phyloP scores from a whole-genome alignment of 257 asterid species.

The Fraxinus anomala region DNA sequence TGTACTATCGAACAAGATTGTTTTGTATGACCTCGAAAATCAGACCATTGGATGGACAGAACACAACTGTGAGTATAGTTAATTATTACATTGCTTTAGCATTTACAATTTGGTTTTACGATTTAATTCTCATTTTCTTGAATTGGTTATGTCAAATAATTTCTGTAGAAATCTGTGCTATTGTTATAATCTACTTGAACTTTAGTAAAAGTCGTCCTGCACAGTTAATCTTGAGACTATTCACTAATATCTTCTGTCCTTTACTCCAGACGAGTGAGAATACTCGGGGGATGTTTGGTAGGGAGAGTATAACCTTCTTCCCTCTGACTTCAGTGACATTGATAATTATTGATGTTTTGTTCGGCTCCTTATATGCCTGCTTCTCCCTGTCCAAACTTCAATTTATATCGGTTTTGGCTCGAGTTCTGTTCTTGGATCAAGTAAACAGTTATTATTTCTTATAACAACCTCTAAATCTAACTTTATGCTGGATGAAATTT shows the following conservation, averaged over 20 bases:
- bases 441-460: not conserved
- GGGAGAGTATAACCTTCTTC: not conserved
- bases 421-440: not conserved
- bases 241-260: too few relatives aligned
- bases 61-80: conserved; percentile 63
- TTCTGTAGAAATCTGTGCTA: not conserved
- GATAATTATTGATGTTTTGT: too few relatives aligned
- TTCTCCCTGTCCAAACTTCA: not conserved
- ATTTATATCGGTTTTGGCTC: not conserved
- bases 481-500: not conserved
- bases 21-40: conserved; percentile 76
- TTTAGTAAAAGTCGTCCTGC: too few relatives aligned
- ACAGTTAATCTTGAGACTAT: too few relatives aligned
- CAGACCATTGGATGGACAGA: conserved; percentile 78
- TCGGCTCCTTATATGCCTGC: not conserved
- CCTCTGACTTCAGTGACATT: not conserved
- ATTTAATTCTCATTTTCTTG: conserved; percentile 1
- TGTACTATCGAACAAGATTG: conserved; percentile 64
- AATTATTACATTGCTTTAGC: conserved; percentile 15
- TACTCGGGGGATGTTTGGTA: too few relatives aligned
- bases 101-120: not conserved
- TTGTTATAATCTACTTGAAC: not conserved
- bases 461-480: not conserved
- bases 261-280: too few relatives aligned
- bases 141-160: not conserved